Percentiles rank a stretch among this genome's conserved stretches.
Evolutionary conservation across 2,329 filamentous ascomycete genomes (phyloP).

Genomic region (Uncinocarpus reesii): DNA sequence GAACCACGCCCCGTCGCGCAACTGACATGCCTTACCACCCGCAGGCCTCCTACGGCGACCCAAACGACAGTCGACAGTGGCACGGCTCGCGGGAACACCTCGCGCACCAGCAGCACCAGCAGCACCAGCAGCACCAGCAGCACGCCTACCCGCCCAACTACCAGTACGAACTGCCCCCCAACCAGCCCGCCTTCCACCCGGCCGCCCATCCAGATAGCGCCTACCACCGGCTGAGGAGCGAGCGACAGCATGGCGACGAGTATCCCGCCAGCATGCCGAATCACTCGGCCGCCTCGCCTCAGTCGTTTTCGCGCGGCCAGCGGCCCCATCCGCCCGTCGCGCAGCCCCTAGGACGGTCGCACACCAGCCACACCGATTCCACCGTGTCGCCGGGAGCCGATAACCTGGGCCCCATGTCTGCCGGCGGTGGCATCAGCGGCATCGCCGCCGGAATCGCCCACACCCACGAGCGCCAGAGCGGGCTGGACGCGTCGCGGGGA

Average conservation of each 20-base stretch:
- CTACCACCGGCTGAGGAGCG: constrained; percentile 15
- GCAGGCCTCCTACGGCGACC: constrained; percentile 4
- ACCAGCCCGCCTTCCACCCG: constrained; percentile 15
- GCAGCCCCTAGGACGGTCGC: constrained; percentile 15
- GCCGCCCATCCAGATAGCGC: constrained; percentile 18
- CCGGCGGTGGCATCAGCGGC: constrained; percentile 51
- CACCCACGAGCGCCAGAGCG: constrained; percentile 53
- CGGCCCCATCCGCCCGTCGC: background rate
- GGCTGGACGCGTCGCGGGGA: constrained; percentile 50
- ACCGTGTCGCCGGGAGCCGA: constrained; percentile 53
- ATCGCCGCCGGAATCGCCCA: constrained; percentile 57
- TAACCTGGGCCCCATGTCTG: constrained; percentile 54
- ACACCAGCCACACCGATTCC: constrained; percentile 28
- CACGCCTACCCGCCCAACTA: constrained; percentile 3
- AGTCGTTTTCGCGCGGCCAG: background rate
- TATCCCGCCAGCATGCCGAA: background rate
- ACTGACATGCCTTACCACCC: constrained; percentile 9
- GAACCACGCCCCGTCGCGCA: background rate
- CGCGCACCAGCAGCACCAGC: background rate
- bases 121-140: constrained; percentile 1
- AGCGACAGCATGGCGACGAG: constrained; percentile 8
- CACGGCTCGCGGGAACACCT: background rate
- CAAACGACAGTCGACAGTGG: background rate
- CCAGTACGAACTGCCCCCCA: constrained; percentile 2
- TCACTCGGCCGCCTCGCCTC: background rate